Base-by-base conservation (phyloP, 257 asterid species). In the Penstemon barbatus region DNA sequence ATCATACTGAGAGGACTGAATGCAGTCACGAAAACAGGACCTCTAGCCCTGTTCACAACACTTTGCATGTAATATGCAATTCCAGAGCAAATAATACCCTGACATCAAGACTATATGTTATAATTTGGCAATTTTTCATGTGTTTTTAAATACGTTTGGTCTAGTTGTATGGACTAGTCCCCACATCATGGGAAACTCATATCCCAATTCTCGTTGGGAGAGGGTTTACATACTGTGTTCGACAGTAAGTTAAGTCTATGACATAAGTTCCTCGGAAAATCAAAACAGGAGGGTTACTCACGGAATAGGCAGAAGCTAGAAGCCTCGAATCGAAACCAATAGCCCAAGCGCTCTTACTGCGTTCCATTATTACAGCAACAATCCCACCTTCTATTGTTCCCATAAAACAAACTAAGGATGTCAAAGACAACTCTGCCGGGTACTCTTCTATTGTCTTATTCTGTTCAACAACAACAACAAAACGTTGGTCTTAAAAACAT, bases 81-180 rank as follows among this genome's bases (percentile, higher is more conserved):
- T 15, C 96, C 92, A 0, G 98, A 89, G 75, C 98, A 91, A 38
- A 91, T 90, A 7, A 91, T 74, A 9, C 97, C 97, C 96, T 88
- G 66, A 19, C 1, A 58, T 66, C 38, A 8, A 10, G 13, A 36
- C 10, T 7, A 57, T 25, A 7, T 7, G 40, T 57, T 6, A 11
- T 52, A 52, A 8, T 52, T 7, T 52, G 12, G 4, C 57, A 13
- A 52, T 1, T 0, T 25, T 25, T 25, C 33, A 25, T 25, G 33
- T 25, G 33, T 25, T 25, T 25, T 25, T 1, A 25, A 25, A 25
- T 25, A 25, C 33, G 33, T 25, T 25, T 25, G 33, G 33, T 25
- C 33, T 25, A 25, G 33, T 25, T 25, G 2, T 25, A 25, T 25
- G 33, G 33, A 25, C 2, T 25, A 25, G 33, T 25, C 33, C 33